Conservation (phyloP, 306 rosid species). For the Trichosanthes cucumerina region DNA sequence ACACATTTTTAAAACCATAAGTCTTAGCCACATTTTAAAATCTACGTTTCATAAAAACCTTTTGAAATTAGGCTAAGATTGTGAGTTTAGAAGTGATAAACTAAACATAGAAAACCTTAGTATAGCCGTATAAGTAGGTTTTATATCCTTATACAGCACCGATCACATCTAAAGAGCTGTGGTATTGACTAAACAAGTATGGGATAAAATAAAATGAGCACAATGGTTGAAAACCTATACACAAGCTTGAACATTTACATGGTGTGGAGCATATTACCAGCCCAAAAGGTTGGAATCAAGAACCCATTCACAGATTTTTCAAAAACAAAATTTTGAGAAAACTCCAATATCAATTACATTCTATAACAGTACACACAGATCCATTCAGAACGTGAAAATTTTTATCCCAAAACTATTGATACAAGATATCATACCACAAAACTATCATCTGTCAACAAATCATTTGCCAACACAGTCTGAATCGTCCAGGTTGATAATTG, state of each 20-base stretch:
- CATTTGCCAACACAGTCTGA: conserved; percentile 63
- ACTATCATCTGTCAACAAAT: conserved; percentile 80
- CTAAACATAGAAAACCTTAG: neutral
- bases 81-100: neutral
- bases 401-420: neutral
- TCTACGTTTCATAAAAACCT: neutral
- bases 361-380: too few relatives aligned
- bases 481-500: conserved; percentile 54
- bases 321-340: neutral
- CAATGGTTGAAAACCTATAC: neutral
- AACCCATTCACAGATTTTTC: neutral
- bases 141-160: neutral
- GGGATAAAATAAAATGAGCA: neutral
- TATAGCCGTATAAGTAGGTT: neutral
- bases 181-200: neutral
- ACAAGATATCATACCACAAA: conserved; percentile 56
- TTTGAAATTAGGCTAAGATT: neutral
- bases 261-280: neutral
- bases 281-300: neutral
- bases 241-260: neutral
- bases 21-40: neutral
- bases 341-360: neutral
- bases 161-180: neutral
- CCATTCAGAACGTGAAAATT: neutral
- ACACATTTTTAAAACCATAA: neutral